phyloP scores from a whole-genome alignment of 805 yeast genomes.

The Spencermartinsiella europaea region DNA sequence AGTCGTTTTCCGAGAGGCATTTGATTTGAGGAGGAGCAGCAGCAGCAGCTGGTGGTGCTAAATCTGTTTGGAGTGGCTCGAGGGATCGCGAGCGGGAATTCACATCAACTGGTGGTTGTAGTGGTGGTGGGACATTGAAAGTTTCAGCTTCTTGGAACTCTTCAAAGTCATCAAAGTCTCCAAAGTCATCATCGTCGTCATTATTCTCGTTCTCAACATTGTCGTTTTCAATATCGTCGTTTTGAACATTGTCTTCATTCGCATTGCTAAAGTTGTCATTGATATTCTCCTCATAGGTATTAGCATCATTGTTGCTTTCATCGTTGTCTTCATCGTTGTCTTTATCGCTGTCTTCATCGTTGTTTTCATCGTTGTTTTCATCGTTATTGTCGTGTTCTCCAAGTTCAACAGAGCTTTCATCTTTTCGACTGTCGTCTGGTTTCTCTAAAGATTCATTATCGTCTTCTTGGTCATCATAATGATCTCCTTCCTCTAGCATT shows the following conservation, averaged over 20 bases:
- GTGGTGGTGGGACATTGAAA: slow-evolving; percentile 1
- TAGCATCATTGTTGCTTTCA: not conserved
- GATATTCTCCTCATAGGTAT: not conserved
- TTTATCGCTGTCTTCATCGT: not conserved
- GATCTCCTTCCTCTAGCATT: not conserved
- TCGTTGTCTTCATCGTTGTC: not conserved
- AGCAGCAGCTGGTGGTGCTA: slow-evolving; percentile 4
- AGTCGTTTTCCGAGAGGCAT: slow-evolving; percentile 18
- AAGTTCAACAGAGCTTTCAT: not conserved
- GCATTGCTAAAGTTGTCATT: not conserved
- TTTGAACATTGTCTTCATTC: not conserved
- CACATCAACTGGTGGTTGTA: too few relatives aligned
- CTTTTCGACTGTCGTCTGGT: not conserved
- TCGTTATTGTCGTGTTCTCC: too few relatives aligned
- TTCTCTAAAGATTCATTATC: not conserved
- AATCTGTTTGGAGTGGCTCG: too few relatives aligned
- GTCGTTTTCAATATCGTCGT: not conserved
- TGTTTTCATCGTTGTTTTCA: not conserved
- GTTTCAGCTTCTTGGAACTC: slow-evolving; percentile 23
- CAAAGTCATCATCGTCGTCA: slow-evolving; percentile 23
- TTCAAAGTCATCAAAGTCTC: slow-evolving; percentile 34
- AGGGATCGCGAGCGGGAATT: too few relatives aligned
- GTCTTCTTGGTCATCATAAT: not conserved
- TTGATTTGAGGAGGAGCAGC: not conserved
- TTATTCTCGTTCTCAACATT: slow-evolving; percentile 11